Evolutionary conservation across 208 protist genomes (phyloP), one percentile per base, ranked within the genome.

Genomic region (Leishmania martiniquensis): DNA sequence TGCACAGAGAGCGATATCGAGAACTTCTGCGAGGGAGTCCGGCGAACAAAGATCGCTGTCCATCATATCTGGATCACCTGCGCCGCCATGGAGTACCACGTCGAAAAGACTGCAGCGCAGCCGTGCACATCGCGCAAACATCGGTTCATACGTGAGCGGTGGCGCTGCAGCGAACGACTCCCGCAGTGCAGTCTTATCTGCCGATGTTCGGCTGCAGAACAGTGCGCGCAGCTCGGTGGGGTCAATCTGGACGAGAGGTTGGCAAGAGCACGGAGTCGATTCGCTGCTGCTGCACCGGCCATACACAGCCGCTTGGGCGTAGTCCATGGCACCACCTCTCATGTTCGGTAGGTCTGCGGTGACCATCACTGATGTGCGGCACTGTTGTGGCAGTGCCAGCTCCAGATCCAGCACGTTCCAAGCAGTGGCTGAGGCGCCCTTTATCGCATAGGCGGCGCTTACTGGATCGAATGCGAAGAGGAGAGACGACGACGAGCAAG

Each of bases 101-200:
- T 71, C 66, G 66, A 71, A 71, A 32, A 71, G 42, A 17, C 20
- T 22, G 25, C 37, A 52, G 37, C 25, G 66, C 17, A 25, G 66
- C n/a, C 66, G 66, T 32, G 34, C 20, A 52, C 66, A 71, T n/a
- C 66, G 66, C n/a, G 45, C 66, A 34, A 71, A 71, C 44, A 71
- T 44, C 13, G n/a, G 66, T 29, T 39, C 66, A 29, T 71, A 6
- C n/a, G n/a, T 1, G 10, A 71, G 66, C 44, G n/a, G 45, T 29
- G 42, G 66, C 66, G 0, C n/a, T 7, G 57, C 29, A 63, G 57
- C 57, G 0, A 12, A 63, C 32, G 63, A 20, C 34, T 45, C 6
- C 63, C 37, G 63, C 63, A 39, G 29, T 68, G 37, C 63, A 6
- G 32, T 29, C 17, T 4, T 20, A 37, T 68, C 63, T 29, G 32